Conservation (phyloP, 805 yeast species). For the Hanseniaspora thailandica region DNA sequence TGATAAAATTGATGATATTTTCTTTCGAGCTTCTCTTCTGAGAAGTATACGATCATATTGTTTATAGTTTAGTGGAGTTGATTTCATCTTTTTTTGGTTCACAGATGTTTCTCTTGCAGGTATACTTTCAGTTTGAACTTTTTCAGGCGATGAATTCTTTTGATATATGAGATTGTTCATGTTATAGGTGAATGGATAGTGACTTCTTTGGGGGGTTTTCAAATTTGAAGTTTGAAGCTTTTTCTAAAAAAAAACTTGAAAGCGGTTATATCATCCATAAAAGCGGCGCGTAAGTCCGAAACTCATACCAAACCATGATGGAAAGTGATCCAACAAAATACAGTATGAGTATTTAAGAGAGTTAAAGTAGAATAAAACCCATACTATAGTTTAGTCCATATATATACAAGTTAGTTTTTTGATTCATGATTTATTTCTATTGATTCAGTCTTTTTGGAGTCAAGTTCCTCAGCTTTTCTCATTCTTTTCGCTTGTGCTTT, state of each 20-base stretch:
- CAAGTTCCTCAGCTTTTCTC: no score
- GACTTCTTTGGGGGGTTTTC: neutral
- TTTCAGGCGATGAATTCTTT: neutral
- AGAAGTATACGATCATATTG: constrained; percentile 92
- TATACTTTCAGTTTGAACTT: neutral
- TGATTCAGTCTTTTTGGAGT: no score
- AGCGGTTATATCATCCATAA: no score
- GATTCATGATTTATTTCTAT: no score
- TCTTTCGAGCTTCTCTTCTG: constrained; percentile 86
- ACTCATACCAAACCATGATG: no score
- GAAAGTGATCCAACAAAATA: no score
- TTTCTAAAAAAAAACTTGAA: no score
- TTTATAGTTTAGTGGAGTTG: constrained; percentile 64
- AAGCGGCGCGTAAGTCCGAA: no score
- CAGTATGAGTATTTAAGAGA: no score
- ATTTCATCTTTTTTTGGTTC: neutral
- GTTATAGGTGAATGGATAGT: neutral
- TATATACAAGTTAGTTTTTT: no score
- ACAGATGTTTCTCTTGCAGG: neutral
- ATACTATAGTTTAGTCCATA: no score
- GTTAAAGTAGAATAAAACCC: no score
- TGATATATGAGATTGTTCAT: neutral
- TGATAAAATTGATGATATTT: constrained; percentile 75
- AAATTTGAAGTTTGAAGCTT: neutral
- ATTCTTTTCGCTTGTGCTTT: neutral